Evolutionary conservation across 2,329 filamentous ascomycete species (phyloP).

Genomic region (Beauveria bassiana): DNA sequence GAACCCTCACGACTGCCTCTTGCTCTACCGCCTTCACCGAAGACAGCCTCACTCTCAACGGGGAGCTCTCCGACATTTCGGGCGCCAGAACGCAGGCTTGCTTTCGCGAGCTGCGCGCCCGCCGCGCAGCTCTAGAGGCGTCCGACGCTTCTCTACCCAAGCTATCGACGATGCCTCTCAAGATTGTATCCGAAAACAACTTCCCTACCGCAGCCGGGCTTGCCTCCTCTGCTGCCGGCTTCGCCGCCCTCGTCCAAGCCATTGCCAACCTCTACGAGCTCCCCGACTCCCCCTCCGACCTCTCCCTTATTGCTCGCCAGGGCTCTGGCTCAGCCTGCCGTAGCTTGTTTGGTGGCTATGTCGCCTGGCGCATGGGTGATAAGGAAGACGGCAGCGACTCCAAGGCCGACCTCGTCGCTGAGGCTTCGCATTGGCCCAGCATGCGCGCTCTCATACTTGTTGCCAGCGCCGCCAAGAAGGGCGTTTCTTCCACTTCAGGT

Average conservation of each 20-base stretch:
- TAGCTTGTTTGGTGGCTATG: slow-evolving; percentile 89
- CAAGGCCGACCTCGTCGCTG: slow-evolving; percentile 78
- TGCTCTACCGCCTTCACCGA: slow-evolving; percentile 66
- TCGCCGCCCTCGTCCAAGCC: slow-evolving; percentile 67
- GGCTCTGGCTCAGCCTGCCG: slow-evolving; percentile 93
- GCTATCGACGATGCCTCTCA: slow-evolving; percentile 68
- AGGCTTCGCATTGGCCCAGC: slow-evolving; percentile 84
- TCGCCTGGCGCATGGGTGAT: slow-evolving; percentile 81
- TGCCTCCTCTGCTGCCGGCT: slow-evolving; percentile 62
- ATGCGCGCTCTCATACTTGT: slow-evolving; percentile 93
- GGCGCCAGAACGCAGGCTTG: slow-evolving; percentile 91
- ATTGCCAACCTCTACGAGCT: slow-evolving; percentile 90
- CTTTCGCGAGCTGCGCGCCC: slow-evolving; percentile 73
- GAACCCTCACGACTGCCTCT: slow-evolving; percentile 91
- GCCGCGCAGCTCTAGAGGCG: slow-evolving; percentile 69
- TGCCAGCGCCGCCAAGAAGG: slow-evolving; percentile 90
- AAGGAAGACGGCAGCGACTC: slow-evolving; percentile 77
- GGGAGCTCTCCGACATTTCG: slow-evolving; percentile 71
- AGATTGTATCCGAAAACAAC: slow-evolving; percentile 94
- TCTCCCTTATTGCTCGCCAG: slow-evolving; percentile 84
- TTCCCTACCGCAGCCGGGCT: slow-evolving; percentile 96
- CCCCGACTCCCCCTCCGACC: slow-evolving; percentile 68
- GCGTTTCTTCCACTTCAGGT: slow-evolving; percentile 81
- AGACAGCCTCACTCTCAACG: slow-evolving; percentile 78
- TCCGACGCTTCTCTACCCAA: slow-evolving; percentile 68